Percentiles rank a stretch among this genome's conserved stretches.
Evolutionary conservation across 2,329 filamentous ascomycete species (phyloP).

Genomic region (Talaromyces sp.): DNA sequence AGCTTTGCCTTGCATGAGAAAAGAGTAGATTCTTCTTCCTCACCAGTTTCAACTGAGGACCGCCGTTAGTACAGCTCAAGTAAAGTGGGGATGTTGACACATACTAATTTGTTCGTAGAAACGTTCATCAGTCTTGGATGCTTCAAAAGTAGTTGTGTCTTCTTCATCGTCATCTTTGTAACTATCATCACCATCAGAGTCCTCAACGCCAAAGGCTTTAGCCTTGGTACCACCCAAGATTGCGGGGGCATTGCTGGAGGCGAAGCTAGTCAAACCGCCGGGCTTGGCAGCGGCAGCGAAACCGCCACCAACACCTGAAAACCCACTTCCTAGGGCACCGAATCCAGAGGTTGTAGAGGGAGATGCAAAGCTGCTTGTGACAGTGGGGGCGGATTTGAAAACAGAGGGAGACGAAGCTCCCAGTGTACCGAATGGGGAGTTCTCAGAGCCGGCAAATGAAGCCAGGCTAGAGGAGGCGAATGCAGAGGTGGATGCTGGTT

Average conservation of each 20-base stretch:
- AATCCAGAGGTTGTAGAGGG: slow-evolving; percentile 41
- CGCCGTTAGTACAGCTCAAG: not conserved
- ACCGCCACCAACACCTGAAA: slow-evolving; percentile 41
- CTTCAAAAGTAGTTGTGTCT: slow-evolving; percentile 47
- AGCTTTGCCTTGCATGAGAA: slow-evolving; percentile 80
- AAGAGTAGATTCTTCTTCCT: slow-evolving; percentile 77
- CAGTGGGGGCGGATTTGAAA: slow-evolving; percentile 36
- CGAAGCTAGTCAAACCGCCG: slow-evolving; percentile 67
- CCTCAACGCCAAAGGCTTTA: slow-evolving; percentile 77
- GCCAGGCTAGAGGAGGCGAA: slow-evolving; percentile 72
- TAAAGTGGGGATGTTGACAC: slow-evolving; percentile 28
- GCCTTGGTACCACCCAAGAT: slow-evolving; percentile 43
- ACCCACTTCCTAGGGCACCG: slow-evolving; percentile 39
- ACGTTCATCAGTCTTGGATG: slow-evolving; percentile 52
- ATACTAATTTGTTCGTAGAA: slow-evolving; percentile 66
- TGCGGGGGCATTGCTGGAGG: slow-evolving; percentile 57
- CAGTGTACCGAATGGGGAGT: slow-evolving; percentile 66
- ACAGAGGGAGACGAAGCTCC: slow-evolving; percentile 51
- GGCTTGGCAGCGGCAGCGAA: slow-evolving; percentile 55
- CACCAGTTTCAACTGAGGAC: slow-evolving; percentile 69
- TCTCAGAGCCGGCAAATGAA: slow-evolving; percentile 62
- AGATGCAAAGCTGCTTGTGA: slow-evolving; percentile 31
- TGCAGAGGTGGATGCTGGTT: slow-evolving; percentile 59
- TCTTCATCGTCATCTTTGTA: slow-evolving; percentile 56
- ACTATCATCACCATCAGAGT: slow-evolving; percentile 50